Base-by-base conservation (phyloP, 805 yeast genomes). In the Torulaspora franciscae region DNA sequence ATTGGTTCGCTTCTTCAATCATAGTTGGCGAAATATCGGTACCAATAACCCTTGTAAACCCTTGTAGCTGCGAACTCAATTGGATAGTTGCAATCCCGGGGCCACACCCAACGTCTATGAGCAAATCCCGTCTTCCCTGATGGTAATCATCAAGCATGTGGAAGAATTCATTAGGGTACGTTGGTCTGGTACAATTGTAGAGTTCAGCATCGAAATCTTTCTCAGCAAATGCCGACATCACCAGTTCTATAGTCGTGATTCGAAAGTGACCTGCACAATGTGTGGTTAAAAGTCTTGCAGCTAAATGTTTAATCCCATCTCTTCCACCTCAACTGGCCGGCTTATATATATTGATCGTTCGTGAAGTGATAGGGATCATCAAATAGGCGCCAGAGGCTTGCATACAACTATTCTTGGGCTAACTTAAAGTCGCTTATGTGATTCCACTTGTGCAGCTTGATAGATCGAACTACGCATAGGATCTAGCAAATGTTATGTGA, bases 61-160 rank as follows among this genome's bases (percentile, higher is more conserved):
- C 37, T 3, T 44, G 17, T 15, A 53, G 37, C 19, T 43, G 13
- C 2, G 36, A 14, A 6, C 42, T 49, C 40, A 65, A 33, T 33
- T 79, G 77, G 47, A 74, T 69, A 0, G 90, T 74, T 1, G 83
- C 91, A 50, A 79, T 79, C 0, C 95, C 95, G 0, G 93, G 77
- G 0, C 95, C 95, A 62, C 89, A 83, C 0, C 93, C 95, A 4
- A 83, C 66, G 65, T 88, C 96, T 8, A 85, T 58, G 2, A 80
- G 76, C n/a, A 69, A 47, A 1, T 58, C 42, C 1, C 55, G 49
- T 52, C 62, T 45, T 51, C 73, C 65, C n/a, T 59, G 58, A 57
- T 77, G 80, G 55, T 72, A 80, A 1, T 51, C 46, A 6, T 62
- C 33, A 17, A 83, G 50, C 25, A 61, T 58, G 1, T 70, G 57